Conservation (phyloP, 2,329 filamentous ascomycete genomes). For the Pseudovirgaria hyperparasitica region DNA sequence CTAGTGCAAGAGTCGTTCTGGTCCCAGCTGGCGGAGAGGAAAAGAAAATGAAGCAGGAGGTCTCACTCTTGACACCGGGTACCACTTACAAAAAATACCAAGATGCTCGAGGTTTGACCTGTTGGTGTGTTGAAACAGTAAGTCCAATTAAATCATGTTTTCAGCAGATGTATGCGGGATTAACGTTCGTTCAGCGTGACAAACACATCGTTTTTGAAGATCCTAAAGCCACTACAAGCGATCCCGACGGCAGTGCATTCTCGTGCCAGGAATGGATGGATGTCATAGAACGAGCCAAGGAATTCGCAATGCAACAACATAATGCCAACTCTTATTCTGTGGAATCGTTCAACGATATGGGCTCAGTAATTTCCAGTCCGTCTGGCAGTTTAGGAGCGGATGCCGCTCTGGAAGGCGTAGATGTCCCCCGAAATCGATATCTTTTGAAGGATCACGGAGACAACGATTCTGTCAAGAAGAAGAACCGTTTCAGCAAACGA, state of each 20-base stretch:
- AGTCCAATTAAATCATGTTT: constrained; percentile 26
- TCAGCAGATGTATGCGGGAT: too few species aligned
- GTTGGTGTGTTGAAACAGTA: constrained; percentile 91
- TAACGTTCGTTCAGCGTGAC: constrained; percentile 49
- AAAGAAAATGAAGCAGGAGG: constrained; percentile 86
- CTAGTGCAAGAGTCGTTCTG: constrained; percentile 76
- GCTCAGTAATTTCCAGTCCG: constrained; percentile 57
- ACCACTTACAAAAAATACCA: constrained; percentile 67
- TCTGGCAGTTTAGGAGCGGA: constrained; percentile 57
- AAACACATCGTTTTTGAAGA: constrained; percentile 92
- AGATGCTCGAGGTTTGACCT: constrained; percentile 75
- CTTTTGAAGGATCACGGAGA: constrained; percentile 36
- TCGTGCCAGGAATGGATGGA: constrained; percentile 89
- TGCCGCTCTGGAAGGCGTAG: constrained; percentile 27
- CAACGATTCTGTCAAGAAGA: constrained; percentile 42
- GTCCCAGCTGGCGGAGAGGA: constrained; percentile 88
- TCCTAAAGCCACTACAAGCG: constrained; percentile 56
- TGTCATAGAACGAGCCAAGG: constrained; percentile 70
- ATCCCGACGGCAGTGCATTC: constrained; percentile 50
- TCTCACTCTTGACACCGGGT: constrained; percentile 67
- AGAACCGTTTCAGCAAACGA: constrained; percentile 71
- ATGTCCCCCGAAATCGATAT: constrained; percentile 40
- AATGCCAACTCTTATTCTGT: constrained; percentile 52
- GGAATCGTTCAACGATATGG: constrained; percentile 32
- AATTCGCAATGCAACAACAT: constrained; percentile 67